Percentiles rank a stretch among this genome's conserved stretches.
phyloP scores from a whole-genome alignment of 176 grass and related monocot species.

The Hordeum vulgare region MorexV3_pseudomolecules_assembly NC_058518.1:511870001-511870500 shows the following conservation, averaged over 20 bases:
- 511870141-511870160: constrained; percentile 28
- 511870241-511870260: background rate
- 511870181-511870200: background rate
- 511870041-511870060: background rate
- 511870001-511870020: background rate
- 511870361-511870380: constrained; percentile 48
- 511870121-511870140: constrained; percentile 3
- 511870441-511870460: constrained; percentile 21
- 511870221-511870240: background rate
- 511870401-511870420: constrained; percentile 34
- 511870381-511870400: constrained; percentile 24
- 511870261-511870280: background rate
- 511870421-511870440: constrained; percentile 6
- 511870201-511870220: background rate
- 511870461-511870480: constrained; percentile 31
- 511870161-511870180: constrained; percentile 6
- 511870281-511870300: background rate
- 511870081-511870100: background rate
- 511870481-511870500: background rate
- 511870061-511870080: background rate
- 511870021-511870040: background rate
- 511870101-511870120: constrained; percentile 4
- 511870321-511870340: constrained; percentile 40
- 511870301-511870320: background rate
- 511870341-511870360: constrained; percentile 19